Evolutionary conservation across 2,329 filamentous ascomycete species (phyloP).

Genomic region (Penicillium occitanis): DNA sequence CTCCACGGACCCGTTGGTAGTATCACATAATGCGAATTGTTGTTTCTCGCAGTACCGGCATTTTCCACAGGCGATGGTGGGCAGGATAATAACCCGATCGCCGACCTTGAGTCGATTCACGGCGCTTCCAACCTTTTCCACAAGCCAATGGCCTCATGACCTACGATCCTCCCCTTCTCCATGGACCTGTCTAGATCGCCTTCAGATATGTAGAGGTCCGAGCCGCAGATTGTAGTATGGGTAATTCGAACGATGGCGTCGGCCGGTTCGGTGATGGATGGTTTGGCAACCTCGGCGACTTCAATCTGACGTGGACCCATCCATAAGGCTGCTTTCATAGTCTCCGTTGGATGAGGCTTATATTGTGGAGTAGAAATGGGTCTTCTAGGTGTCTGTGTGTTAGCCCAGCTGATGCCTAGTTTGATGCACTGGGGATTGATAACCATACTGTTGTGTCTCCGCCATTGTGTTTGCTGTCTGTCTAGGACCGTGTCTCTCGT

Average conservation of each 20-base stretch:
- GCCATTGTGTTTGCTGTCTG: not conserved
- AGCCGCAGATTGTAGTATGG: conserved; percentile 36
- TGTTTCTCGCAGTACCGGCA: conserved; percentile 33
- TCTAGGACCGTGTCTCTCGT: not conserved
- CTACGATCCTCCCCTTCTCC: conserved; percentile 32
- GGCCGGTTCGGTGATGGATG: conserved; percentile 32
- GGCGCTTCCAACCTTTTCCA: conserved; percentile 30
- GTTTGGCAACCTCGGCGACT: conserved; percentile 35
- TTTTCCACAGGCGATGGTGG: conserved; percentile 33
- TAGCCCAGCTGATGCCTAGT: not conserved
- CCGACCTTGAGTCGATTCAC: conserved; percentile 28
- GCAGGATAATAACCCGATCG: conserved; percentile 34
- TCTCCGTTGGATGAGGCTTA: conserved; percentile 31
- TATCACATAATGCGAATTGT: conserved; percentile 35
- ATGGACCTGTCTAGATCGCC: conserved; percentile 33
- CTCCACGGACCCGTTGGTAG: conserved; percentile 31
- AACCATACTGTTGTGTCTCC: conserved; percentile 9
- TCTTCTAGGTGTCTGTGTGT: not conserved
- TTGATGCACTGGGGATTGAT: not conserved
- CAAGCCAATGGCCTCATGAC: conserved; percentile 33
- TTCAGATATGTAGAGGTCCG: conserved; percentile 36
- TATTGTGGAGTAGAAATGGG: conserved; percentile 26
- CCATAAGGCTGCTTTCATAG: conserved; percentile 34
- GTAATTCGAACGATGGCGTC: conserved; percentile 38
- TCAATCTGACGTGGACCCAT: conserved; percentile 32